Evolutionary conservation across 345 rosid species (phyloP).

Genomic region (Reutealis trisperma): DNA sequence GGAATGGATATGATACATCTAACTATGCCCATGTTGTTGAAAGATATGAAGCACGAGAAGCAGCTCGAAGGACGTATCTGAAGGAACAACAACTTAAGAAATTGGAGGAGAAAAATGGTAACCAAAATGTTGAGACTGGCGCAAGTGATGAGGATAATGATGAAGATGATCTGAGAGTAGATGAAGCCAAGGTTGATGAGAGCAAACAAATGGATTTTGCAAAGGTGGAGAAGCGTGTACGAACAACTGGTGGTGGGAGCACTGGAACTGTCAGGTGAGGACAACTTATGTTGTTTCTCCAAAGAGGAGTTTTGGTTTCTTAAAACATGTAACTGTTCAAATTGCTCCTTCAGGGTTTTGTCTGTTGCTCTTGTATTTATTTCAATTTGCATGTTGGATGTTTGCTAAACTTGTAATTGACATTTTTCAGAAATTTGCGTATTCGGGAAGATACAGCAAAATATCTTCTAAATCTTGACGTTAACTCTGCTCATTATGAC

Average conservation of each 20-base stretch:
- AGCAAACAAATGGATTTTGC: conserved; percentile 97
- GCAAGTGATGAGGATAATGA: conserved; percentile 71
- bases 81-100: conserved; percentile 85
- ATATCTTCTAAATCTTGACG: conserved; percentile 71
- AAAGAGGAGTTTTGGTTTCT: background rate
- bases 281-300: background rate
- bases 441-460: conserved; percentile 81
- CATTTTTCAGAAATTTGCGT: conserved; percentile 62
- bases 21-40: conserved; percentile 70
- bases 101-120: conserved; percentile 73
- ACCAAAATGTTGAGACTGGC: conserved; percentile 42
- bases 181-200: conserved; percentile 88
- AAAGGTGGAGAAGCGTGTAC: conserved; percentile 95
- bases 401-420: background rate
- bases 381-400: background rate
- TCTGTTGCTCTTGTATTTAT: background rate
- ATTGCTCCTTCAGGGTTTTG: background rate
- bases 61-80: conserved; percentile 64
- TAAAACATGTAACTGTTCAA: background rate
- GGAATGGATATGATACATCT: conserved; percentile 85
- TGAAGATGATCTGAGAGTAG: conserved; percentile 71
- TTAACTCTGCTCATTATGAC: conserved; percentile 74
- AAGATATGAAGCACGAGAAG: conserved; percentile 76
- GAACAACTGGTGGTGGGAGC: conserved; percentile 96
- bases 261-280: conserved; percentile 93